Evolutionary conservation across 345 rosid species (phyloP).

Genomic region (Microthlaspi erraticum): DNA sequence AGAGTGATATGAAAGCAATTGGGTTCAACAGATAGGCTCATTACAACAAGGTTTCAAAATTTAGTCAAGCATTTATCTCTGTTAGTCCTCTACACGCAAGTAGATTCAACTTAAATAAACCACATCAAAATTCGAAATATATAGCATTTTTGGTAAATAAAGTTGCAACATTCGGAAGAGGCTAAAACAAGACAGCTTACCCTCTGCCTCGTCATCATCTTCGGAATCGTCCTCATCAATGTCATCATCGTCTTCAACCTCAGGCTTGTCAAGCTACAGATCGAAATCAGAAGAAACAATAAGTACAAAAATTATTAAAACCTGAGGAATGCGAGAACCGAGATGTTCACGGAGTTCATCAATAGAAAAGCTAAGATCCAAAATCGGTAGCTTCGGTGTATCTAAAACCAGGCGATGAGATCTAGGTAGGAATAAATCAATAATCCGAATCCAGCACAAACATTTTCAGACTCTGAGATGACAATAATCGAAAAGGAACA

Average conservation of each 20-base stretch:
- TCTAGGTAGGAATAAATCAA: not conserved
- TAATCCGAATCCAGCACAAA: slow-evolving; percentile 17
- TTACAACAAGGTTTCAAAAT: not conserved
- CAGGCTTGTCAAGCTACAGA: slow-evolving; percentile 63
- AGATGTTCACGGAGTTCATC: not conserved
- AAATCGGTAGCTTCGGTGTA: not conserved
- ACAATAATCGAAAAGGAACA: not conserved
- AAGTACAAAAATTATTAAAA: not conserved
- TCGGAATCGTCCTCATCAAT: slow-evolving; percentile 70
- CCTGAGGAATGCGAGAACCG: slow-evolving; percentile 12
- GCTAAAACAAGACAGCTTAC: slow-evolving; percentile 34
- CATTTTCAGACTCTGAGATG: not conserved
- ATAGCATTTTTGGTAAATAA: not conserved
- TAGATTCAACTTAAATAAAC: not conserved
- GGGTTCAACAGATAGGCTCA: not conserved
- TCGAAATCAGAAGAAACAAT: not conserved
- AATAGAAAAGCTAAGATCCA: slow-evolving; percentile 34
- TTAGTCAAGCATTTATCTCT: not conserved
- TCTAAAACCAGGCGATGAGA: slow-evolving; percentile 12
- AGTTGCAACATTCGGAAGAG: slow-evolving; percentile 4
- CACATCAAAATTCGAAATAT: too few species aligned
- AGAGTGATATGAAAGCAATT: not conserved
- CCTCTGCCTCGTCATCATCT: slow-evolving; percentile 66
- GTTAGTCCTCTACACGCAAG: not conserved
- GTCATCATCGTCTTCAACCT: slow-evolving; percentile 67